Base-by-base conservation (phyloP, 331 rosid genomes). In the Spiraea crenata region DNA sequence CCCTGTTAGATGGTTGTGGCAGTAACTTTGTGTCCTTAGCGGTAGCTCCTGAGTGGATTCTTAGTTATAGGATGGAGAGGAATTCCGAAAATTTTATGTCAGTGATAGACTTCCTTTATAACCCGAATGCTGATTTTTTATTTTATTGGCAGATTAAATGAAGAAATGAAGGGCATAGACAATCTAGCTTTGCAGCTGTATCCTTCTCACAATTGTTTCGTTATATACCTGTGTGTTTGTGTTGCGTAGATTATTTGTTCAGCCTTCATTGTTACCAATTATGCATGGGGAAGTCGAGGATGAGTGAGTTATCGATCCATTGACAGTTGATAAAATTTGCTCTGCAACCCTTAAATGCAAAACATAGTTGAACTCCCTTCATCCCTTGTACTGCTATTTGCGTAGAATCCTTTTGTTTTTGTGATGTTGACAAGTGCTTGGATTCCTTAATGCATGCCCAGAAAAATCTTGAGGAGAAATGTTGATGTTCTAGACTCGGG, bases 121-220 rank as follows among this genome's bases (percentile, higher is more conserved):
- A 71, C 16, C 48, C 42, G 11, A 49, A 39, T 6, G 58, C 35
- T 3, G 48, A 20, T 4, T 57, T 74, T 48, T 8, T 52, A 20
- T 64, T 54, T 25, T 44, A 25, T 61, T 4, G 57, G 84, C 89
- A 91, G 99, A 80, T 87, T 91, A 76, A 93, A 93, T 58, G 89
- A 87, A 82, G 99, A 91, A 80, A 89, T 93, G 96, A 93, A 93
- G 82, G 83, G 77, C 52, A 34, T 84, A 9, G 87, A 89, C 73
- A 73, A 42, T 70, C 88, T 93, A 37, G 96, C 92, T 2, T 46
- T 82, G 19, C 95, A 89, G 81, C 74, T 91, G 95, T 91, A 93
- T 91, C 97, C 95, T 79, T 76, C 11, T 25, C 31, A 25, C 19
- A 16, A 52, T 69, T 55, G 6, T 72, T 71, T n/a, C 1, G 0